Percentiles rank a stretch among this genome's conserved stretches.
phyloP scores from a whole-genome alignment of 2,329 filamentous ascomycete species.

The Tolypocladium sp. region DNA sequence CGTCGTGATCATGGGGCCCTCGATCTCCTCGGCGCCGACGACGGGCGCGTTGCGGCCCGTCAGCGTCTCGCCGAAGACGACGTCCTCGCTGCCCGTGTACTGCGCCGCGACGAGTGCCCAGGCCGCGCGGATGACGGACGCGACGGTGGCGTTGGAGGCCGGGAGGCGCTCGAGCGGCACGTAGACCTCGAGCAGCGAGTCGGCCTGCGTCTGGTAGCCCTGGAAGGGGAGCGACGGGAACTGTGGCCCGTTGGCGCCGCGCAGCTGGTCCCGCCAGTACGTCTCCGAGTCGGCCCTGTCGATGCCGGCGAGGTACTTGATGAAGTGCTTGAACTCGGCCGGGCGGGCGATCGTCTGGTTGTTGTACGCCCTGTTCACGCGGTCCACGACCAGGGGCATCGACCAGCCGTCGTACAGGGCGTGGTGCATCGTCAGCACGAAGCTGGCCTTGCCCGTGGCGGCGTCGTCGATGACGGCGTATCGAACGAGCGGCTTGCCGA shows the following conservation, averaged over 20 bases:
- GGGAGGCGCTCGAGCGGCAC: slow-evolving; percentile 26
- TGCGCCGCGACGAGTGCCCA: slow-evolving; percentile 47
- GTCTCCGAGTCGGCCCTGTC: slow-evolving; percentile 29
- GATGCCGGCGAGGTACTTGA: slow-evolving; percentile 33
- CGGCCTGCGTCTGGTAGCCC: slow-evolving; percentile 39
- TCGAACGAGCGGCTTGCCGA: slow-evolving; percentile 35
- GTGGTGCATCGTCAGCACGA: slow-evolving; percentile 48
- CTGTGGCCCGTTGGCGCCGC: slow-evolving; percentile 33
- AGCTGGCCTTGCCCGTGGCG: slow-evolving; percentile 23
- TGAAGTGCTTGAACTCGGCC: slow-evolving; percentile 39
- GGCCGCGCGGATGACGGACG: slow-evolving; percentile 48
- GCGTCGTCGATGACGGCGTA: slow-evolving; percentile 31
- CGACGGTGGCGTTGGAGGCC: slow-evolving; percentile 36
- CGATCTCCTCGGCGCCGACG: slow-evolving; percentile 40
- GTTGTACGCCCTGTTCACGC: slow-evolving; percentile 35
- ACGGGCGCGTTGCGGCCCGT: slow-evolving; percentile 45
- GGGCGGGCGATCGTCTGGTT: slow-evolving; percentile 19
- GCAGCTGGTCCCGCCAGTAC: slow-evolving; percentile 37
- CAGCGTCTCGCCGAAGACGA: slow-evolving; percentile 51
- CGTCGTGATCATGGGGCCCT: slow-evolving; percentile 53
- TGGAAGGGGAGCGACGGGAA: slow-evolving; percentile 38
- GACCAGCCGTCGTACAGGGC: slow-evolving; percentile 49
- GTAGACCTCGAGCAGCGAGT: slow-evolving; percentile 45
- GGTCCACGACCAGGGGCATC: slow-evolving; percentile 39
- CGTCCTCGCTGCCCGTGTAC: slow-evolving; percentile 42